Percentiles rank a stretch among this genome's conserved stretches.
These are phyloP conservation scores for Magnaporthiopsis incrustans DNA, from an alignment of 2,329 filamentous ascomycete species.

Conservation along the genomic window DNA sequence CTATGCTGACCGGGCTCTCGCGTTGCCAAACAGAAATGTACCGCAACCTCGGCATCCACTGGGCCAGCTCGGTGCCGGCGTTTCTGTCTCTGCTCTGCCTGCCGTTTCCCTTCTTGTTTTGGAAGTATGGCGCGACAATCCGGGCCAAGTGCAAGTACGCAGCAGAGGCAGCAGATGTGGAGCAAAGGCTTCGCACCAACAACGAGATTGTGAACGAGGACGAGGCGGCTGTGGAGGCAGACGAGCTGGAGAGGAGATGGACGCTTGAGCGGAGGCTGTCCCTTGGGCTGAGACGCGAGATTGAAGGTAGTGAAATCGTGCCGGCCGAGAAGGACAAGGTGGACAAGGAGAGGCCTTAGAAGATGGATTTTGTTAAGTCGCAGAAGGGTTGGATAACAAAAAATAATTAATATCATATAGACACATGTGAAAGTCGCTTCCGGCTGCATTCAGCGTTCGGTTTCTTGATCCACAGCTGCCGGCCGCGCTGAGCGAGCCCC, in stretches of 20 bases:
- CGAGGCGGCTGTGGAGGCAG: slow-evolving; percentile 17
- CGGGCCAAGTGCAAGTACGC: slow-evolving; percentile 63
- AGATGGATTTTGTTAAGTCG: not conserved
- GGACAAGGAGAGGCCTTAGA: not conserved
- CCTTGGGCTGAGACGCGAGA: not conserved
- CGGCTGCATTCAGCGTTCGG: too few relatives aligned
- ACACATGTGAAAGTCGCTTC: too few relatives aligned
- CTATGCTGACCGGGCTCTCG: not conserved
- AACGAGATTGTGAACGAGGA: slow-evolving; percentile 21
- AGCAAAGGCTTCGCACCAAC: slow-evolving; percentile 33
- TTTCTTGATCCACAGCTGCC: too few relatives aligned
- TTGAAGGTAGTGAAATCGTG: not conserved
- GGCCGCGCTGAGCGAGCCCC: too few relatives aligned
- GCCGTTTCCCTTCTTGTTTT: slow-evolving; percentile 70
- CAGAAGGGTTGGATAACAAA: not conserved
- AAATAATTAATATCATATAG: not conserved
- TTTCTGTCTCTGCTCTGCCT: slow-evolving; percentile 66
- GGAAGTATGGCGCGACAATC: slow-evolving; percentile 59
- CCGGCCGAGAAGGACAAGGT: not conserved
- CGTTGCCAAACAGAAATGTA: slow-evolving; percentile 35
- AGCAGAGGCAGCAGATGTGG: slow-evolving; percentile 54
- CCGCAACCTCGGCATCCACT: slow-evolving; percentile 58
- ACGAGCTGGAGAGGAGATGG: slow-evolving; percentile 13
- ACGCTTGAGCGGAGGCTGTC: not conserved
- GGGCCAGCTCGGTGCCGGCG: slow-evolving; percentile 65